Base-by-base conservation (phyloP, 352 stramenopile species). In the Pythium folliculosum region DNA sequence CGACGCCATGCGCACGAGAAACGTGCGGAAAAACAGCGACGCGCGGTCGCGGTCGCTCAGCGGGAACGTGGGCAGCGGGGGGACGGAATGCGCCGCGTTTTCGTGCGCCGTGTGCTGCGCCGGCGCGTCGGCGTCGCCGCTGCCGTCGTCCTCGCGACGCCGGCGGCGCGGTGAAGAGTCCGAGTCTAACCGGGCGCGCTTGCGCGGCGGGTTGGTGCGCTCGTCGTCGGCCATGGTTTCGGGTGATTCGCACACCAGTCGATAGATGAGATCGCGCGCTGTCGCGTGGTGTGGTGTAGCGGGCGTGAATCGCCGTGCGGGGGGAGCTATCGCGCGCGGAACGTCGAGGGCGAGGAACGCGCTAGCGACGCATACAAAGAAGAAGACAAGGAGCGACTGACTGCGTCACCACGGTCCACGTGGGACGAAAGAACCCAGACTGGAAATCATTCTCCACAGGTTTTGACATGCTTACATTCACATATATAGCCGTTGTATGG, bases 181-280 rank as follows among this genome's bases (percentile, higher is more conserved):
- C 3, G 63, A 57, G 17, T 69, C 50, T 32, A 80, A 65, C 13
- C 76, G 76, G 32, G 71, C 73, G 57, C 69, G 74, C 55, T 80
- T 81, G 13, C 73, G 65, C 48, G 76, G 73, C 38, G 76, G 73
- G 47, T 60, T 76, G 17, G 60, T 50, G 14, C 72, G 69, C 54
- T 78, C 71, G 70, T 78, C 72, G 54, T 72, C 60, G 55, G 59
- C 66, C 66, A 72, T 71, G 1, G 19, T 47, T 62, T 57, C 16
- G 22, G 23, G 14, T 9, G 12, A 16, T 44, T 30, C 5, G 58
- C 54, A 27, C 71, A 69, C 57, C 48, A 43, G 40, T 81, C 60
- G 44, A 32, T 71, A 19, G 58, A 60, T 14, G 19, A 27, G 17
- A 60, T 16, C 2, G 65, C 38, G 53, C 37, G 45, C 40, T 56